phyloP scores from a whole-genome alignment of 805 yeast genomes.

The Starmerella asiatica region DNA sequence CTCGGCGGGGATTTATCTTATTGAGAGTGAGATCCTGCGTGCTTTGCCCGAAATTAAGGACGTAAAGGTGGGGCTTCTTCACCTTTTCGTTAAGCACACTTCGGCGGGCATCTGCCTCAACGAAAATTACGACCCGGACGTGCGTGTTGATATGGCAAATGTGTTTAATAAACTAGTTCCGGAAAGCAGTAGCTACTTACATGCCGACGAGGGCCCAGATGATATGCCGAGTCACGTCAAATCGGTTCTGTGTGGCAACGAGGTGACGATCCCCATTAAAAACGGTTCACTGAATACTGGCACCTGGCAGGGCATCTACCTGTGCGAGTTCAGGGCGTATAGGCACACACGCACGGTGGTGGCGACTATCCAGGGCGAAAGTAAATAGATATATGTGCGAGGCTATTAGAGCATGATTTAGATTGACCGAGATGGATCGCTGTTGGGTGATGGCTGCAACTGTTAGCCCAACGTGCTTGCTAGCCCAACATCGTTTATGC shows the following conservation, averaged over 20 bases:
- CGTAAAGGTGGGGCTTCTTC: conserved; percentile 48
- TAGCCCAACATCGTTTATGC: too few relatives aligned
- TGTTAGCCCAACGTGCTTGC: too few relatives aligned
- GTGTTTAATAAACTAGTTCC: conserved; percentile 57
- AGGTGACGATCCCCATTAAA: conserved; percentile 51
- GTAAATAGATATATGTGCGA: neutral
- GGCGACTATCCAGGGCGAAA: conserved; percentile 57
- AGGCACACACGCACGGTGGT: conserved; percentile 52
- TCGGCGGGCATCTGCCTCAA: conserved; percentile 65
- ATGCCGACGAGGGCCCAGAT: conserved; percentile 62
- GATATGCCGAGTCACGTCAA: conserved; percentile 78
- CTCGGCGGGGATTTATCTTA: conserved; percentile 53
- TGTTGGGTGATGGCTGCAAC: too few relatives aligned
- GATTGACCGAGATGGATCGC: too few relatives aligned
- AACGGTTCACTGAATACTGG: conserved; percentile 59
- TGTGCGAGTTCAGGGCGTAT: conserved; percentile 57
- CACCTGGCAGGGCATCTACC: conserved; percentile 77
- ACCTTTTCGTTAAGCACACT: conserved; percentile 64
- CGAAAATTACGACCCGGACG: conserved; percentile 73
- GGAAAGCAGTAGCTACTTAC: conserved; percentile 43
- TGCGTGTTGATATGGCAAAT: conserved; percentile 51
- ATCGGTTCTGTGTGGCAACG: conserved; percentile 45
- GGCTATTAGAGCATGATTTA: too few relatives aligned
- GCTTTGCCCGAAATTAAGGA: conserved; percentile 47
- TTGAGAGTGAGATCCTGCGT: conserved; percentile 49